Conservation (phyloP, 2,329 filamentous ascomycete species). For the Pseudogymnoascus sp. region DNA sequence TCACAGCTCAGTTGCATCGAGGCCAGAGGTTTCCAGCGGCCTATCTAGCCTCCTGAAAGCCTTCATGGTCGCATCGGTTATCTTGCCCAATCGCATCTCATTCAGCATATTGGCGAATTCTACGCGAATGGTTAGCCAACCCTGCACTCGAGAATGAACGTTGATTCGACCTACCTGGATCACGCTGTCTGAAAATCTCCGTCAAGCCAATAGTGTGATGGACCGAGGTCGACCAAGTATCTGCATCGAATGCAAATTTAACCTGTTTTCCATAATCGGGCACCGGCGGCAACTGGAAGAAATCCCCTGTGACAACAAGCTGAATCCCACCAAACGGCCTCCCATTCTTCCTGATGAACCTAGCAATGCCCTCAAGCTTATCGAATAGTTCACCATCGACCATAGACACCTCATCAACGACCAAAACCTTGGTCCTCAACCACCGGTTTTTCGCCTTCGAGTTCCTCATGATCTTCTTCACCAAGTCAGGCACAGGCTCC, state of each 20-base stretch:
- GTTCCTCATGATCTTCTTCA: slow-evolving; percentile 87
- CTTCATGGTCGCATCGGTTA: slow-evolving; percentile 66
- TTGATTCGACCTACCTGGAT: slow-evolving; percentile 46
- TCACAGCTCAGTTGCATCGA: slow-evolving; percentile 77
- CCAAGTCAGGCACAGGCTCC: slow-evolving; percentile 67
- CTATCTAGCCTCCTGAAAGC: slow-evolving; percentile 68
- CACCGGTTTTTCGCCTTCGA: slow-evolving; percentile 81
- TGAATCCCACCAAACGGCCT: slow-evolving; percentile 94
- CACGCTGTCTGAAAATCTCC: slow-evolving; percentile 92
- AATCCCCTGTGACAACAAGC: slow-evolving; percentile 90
- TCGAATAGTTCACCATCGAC: slow-evolving; percentile 95
- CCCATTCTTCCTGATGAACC: slow-evolving; percentile 80
- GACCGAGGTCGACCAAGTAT: slow-evolving; percentile 85
- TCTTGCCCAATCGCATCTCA: slow-evolving; percentile 85
- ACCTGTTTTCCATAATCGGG: slow-evolving; percentile 64
- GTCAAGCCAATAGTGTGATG: slow-evolving; percentile 93
- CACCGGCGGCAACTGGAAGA: slow-evolving; percentile 93
- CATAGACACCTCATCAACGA: slow-evolving; percentile 97
- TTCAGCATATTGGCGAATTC: slow-evolving; percentile 94
- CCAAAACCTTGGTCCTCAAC: slow-evolving; percentile 76
- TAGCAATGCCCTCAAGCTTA: slow-evolving; percentile 83
- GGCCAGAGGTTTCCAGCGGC: slow-evolving; percentile 59
- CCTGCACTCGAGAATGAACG: not conserved
- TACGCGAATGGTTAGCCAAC: slow-evolving; percentile 22
- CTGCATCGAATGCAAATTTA: slow-evolving; percentile 89